Base-by-base conservation (phyloP, 2,329 filamentous ascomycete genomes). In the Shiraia bambusicola region DNA sequence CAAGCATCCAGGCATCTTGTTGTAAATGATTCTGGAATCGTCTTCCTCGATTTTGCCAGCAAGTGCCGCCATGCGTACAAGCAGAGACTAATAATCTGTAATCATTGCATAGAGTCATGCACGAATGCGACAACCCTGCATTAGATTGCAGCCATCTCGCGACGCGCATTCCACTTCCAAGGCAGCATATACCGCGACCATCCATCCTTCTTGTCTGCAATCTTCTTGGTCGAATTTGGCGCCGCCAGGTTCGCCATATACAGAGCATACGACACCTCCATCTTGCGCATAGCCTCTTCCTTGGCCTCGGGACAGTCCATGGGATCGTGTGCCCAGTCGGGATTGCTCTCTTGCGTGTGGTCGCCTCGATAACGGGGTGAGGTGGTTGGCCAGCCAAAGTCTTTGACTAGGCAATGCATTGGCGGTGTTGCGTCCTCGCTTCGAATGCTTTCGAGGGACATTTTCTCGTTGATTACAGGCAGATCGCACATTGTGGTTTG, bases 271-370 rank as follows among this genome's bases (percentile, higher is more conserved):
- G 49, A 54, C 28, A 40, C 45, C 34, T 57, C 46, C 48, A 57
- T 57, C 39, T 52, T 58, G 45, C 53, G 40, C 37, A 58, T 54
- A 3, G 56, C 56, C 28, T 47, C 49, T 42, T 55, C 47, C 27
- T 50, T 48, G 1, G 48, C 45, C 33, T 57, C 46, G 12, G 54
- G 47, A 24, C 53, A 56, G 22, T 52, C 50, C 25, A 58, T 44
- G 11, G 52, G 52, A 40, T 60, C 50, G 44, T 58, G 47, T 2
- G 49, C 52, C 48, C 54, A 57, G 16, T 58, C 56, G 2, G 56
- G 56, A 12, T 60, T 60, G 46, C 54, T 60, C 33, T 50, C 51
- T n/a, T 48, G 56, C 7, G 51, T 56, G 42, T 60, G 56, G 42
- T 60, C 56, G 33, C 56, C 56, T 28, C 41, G 51, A 29, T 60